A percentile compares a stretch with the other conserved stretches of the same genome.
These are phyloP conservation scores for Aureococcus anophagefferens DNA, from an alignment of 108 stramenopile species.

Conservation along the genomic window DNA sequence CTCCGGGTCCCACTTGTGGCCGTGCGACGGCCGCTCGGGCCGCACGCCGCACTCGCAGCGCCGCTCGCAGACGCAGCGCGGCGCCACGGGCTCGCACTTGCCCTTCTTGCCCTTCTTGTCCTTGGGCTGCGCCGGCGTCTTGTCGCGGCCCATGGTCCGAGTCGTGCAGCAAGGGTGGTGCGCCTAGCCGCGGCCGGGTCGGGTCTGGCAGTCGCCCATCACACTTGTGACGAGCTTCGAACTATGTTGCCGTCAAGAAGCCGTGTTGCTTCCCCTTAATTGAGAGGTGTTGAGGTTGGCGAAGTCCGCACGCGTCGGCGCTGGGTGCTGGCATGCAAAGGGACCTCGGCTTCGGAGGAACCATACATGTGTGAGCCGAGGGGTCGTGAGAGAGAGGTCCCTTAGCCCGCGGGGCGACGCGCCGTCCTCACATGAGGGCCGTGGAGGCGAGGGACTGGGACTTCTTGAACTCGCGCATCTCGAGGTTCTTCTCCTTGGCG, in stretches of 20 bases:
- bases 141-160: neutral
- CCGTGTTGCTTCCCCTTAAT: no score
- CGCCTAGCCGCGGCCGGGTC: no score
- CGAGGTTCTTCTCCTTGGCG: conserved; percentile 1
- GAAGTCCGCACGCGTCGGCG: no score
- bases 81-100: neutral
- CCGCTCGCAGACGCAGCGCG: conserved; percentile 63
- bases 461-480: neutral
- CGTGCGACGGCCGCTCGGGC: conserved; percentile 61
- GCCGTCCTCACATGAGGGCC: neutral
- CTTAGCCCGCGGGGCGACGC: neutral
- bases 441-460: neutral
- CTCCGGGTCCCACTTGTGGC: conserved; percentile 69
- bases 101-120: neutral
- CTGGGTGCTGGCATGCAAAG: no score
- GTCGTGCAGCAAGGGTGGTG: neutral
- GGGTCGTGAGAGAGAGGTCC: neutral
- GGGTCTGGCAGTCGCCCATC: no score
- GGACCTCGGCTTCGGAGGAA: no score
- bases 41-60: conserved; percentile 72
- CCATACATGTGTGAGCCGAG: neutral
- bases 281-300: no score
- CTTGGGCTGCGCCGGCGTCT: neutral
- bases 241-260: no score
- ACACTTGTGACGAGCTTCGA: no score